phyloP scores from a whole-genome alignment of 2,329 filamentous ascomycete species.

The Trichoderma koningiopsis region DNA sequence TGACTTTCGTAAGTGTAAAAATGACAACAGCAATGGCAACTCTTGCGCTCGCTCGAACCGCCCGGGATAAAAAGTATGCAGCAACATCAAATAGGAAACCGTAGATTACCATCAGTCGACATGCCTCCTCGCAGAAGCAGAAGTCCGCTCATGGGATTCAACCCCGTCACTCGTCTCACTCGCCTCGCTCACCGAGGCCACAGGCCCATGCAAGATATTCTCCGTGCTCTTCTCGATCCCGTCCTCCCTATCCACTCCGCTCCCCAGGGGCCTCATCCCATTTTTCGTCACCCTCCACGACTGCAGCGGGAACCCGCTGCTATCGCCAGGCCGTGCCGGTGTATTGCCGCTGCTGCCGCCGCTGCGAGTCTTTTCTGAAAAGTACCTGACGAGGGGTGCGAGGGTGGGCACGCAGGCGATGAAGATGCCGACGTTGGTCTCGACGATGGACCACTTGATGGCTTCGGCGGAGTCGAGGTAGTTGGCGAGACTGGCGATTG shows the following conservation, averaged over 20 bases:
- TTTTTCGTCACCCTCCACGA: constrained; percentile 32
- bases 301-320: constrained; percentile 33
- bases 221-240: constrained; percentile 23
- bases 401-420: constrained; percentile 47
- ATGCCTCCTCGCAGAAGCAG: neutral
- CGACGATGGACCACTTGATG: constrained; percentile 51
- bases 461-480: constrained; percentile 48
- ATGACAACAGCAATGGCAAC: neutral
- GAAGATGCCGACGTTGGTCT: constrained; percentile 48
- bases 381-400: constrained; percentile 45
- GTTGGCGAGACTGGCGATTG: constrained; percentile 47
- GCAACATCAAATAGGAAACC: neutral
- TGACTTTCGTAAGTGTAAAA: constrained; percentile 6
- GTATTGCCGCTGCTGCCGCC: constrained; percentile 28
- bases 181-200: neutral
- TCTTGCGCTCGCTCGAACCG: neutral
- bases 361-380: constrained; percentile 35
- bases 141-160: neutral
- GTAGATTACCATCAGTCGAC: neutral
- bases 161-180: neutral
- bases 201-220: constrained; percentile 16
- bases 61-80: neutral
- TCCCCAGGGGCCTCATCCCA: constrained; percentile 31
- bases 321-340: neutral
- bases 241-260: neutral